Evolutionary conservation across 2,329 filamentous ascomycete species (phyloP).

Genomic region (Pseudogymnoascus sp.): DNA sequence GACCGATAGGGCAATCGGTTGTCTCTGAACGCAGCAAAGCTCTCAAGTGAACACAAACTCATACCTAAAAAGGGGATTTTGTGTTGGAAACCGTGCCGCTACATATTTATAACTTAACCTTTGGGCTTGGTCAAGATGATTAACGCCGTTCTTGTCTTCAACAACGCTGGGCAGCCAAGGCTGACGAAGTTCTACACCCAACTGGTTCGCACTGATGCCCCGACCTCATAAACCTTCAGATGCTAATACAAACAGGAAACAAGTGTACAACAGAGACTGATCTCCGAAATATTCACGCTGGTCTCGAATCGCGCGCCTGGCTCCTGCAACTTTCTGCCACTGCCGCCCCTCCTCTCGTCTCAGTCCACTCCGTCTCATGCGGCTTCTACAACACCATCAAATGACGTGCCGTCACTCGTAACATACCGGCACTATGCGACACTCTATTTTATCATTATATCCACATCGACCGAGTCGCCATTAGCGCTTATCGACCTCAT

Average conservation of each 20-base stretch:
- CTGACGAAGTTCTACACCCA: constrained; percentile 99
- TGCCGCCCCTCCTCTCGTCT: constrained; percentile 56
- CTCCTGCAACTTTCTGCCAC: constrained; percentile 93
- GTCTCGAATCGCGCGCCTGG: constrained; percentile 86
- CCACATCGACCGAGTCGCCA: constrained; percentile 89
- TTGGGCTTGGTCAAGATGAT: constrained; percentile 58
- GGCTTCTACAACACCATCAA: constrained; percentile 56
- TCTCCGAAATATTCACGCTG: constrained; percentile 93
- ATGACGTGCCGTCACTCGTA: constrained; percentile 87
- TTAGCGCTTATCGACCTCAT: constrained; percentile 93
- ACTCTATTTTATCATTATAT: constrained; percentile 97
- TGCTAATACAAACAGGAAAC: constrained; percentile 60
- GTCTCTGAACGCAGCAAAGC: neutral
- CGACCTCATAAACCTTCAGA: constrained; percentile 7
- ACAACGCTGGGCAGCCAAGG: constrained; percentile 92
- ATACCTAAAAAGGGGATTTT: neutral
- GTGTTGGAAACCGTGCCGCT: neutral
- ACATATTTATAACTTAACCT: neutral
- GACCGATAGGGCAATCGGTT: neutral
- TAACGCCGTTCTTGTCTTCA: constrained; percentile 97
- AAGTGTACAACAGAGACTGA: constrained; percentile 90
- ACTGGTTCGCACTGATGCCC: constrained; percentile 49
- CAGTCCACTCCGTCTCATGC: constrained; percentile 57
- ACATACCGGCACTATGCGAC: constrained; percentile 98
- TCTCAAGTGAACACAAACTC: neutral